phyloP scores from a whole-genome alignment of 2,329 filamentous ascomycete genomes.

The Paraphoma chrysanthemicola region DNA sequence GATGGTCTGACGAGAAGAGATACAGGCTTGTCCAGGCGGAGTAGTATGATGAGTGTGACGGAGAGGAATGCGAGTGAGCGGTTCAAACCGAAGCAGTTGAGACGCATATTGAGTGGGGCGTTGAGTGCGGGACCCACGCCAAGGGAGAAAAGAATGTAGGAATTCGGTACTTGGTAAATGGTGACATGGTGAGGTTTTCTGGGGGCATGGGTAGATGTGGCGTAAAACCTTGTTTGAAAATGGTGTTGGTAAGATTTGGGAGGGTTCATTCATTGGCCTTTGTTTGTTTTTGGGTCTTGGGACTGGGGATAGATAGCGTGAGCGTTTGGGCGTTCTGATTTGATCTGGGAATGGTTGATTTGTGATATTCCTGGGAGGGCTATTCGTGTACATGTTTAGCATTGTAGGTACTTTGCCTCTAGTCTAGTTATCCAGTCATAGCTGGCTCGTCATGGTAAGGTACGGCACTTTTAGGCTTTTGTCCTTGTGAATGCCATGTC shows the following conservation, averaged over 20 bases:
- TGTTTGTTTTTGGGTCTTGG: background rate
- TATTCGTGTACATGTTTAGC: background rate
- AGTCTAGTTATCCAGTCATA: background rate
- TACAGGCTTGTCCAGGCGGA: conserved; percentile 26
- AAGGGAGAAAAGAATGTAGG: conserved; percentile 11
- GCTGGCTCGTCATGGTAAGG: background rate
- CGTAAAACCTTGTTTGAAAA: too few relatives aligned
- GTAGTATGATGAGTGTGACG: conserved; percentile 21
- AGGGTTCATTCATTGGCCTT: background rate
- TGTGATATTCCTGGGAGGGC: background rate
- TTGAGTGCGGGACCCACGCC: conserved; percentile 29
- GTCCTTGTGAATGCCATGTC: too few relatives aligned
- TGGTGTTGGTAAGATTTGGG: too few relatives aligned
- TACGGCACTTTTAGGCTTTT: too few relatives aligned
- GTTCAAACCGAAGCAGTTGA: conserved; percentile 24
- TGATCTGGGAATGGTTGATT: background rate
- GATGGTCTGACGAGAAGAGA: conserved; percentile 25
- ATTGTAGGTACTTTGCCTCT: background rate
- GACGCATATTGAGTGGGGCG: conserved; percentile 27
- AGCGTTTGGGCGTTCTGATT: background rate
- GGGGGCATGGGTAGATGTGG: background rate
- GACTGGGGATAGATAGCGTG: background rate
- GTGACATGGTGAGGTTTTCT: background rate
- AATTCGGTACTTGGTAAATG: background rate
- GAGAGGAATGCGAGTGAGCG: conserved; percentile 7